Evolutionary conservation across 2,329 filamentous ascomycete species (phyloP), one percentile per base, ranked within the genome.

Genomic region (Apiospora malaysiana): DNA sequence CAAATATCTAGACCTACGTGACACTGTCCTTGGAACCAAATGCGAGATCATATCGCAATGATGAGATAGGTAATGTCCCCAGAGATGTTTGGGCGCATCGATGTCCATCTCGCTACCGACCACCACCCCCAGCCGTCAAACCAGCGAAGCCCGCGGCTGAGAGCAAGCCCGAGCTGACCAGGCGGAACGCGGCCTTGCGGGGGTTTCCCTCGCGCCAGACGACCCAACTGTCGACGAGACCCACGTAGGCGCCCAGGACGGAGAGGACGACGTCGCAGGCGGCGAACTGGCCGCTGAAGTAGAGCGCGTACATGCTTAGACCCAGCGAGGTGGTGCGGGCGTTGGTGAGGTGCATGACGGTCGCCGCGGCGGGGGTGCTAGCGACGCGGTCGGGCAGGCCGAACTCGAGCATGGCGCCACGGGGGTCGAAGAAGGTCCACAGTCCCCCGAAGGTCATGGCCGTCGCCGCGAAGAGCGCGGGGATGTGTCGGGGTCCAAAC

Each of bases 381-480:
- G 77, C 77, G 68, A 78, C 73, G 66, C 70, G 74, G 0, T 47
- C 68, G 4, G 74, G 76, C 8, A 78, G 71, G 21, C 77, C 77
- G 59, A 78, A 79, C 49, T 77, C 76, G 16, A 71, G 73, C 74
- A 79, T 75, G 23, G 77, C 70, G 9, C 23, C 72, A 5, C 67
- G 71, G 2, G 77, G 49, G 66, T 77, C 69, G 42, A 76, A 72
- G 10, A 74, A 45, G 0, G 75, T 66, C 76, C 75, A 78, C 32
- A 76, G 70, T 1, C 77, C 77, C n/a, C 77, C 77, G 40, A 78
- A 76, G 1, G 75, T 74, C 75, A 76, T 78, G 3, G 69, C 66
- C 14, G 68, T 70, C 21, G 69, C 74, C 18, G 66, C 45, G 25
- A 75, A 51, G 16, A 75, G 71, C 12, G 69, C 66, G 8, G 72